Conservation (phyloP, 2,329 filamentous ascomycete genomes). For the Neophaeococcomyces aloes region DNA sequence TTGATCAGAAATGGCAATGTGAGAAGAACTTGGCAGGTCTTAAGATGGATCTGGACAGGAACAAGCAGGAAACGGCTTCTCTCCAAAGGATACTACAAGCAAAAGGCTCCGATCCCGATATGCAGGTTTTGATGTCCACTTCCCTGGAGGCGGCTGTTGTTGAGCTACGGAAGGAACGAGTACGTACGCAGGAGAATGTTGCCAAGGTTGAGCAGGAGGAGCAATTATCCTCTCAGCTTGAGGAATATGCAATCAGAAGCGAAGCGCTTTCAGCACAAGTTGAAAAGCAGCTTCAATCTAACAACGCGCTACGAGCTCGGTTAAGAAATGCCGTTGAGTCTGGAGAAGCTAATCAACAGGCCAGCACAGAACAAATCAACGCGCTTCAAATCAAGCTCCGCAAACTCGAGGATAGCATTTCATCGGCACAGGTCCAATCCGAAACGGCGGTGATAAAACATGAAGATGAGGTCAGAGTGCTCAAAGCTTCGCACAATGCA, state of each 20-base stretch:
- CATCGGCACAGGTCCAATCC: constrained; percentile 71
- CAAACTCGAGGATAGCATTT: constrained; percentile 69
- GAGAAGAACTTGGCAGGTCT: constrained; percentile 80
- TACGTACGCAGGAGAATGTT: constrained; percentile 45
- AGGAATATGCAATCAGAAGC: constrained; percentile 62
- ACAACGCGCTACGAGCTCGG: constrained; percentile 62
- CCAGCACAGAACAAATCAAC: constrained; percentile 72
- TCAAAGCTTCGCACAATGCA: constrained; percentile 66
- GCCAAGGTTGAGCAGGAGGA: constrained; percentile 62
- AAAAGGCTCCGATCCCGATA: constrained; percentile 58
- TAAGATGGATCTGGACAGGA: constrained; percentile 93
- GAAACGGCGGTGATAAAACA: constrained; percentile 75
- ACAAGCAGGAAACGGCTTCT: constrained; percentile 83
- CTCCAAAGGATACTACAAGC: constrained; percentile 68
- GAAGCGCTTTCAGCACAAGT: constrained; percentile 72
- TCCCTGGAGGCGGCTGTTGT: constrained; percentile 64
- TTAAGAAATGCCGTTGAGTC: constrained; percentile 69
- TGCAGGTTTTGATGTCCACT: constrained; percentile 50
- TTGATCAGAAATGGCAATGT: constrained; percentile 92
- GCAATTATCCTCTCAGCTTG: constrained; percentile 58
- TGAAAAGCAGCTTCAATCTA: constrained; percentile 66
- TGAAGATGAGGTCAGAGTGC: constrained; percentile 67
- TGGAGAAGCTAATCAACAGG: constrained; percentile 71
- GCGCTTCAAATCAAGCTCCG: constrained; percentile 72
- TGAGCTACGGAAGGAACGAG: constrained; percentile 58